phyloP scores from a whole-genome alignment of 202 grass and related monocot species.

The Saccharum hybrid region DNA sequence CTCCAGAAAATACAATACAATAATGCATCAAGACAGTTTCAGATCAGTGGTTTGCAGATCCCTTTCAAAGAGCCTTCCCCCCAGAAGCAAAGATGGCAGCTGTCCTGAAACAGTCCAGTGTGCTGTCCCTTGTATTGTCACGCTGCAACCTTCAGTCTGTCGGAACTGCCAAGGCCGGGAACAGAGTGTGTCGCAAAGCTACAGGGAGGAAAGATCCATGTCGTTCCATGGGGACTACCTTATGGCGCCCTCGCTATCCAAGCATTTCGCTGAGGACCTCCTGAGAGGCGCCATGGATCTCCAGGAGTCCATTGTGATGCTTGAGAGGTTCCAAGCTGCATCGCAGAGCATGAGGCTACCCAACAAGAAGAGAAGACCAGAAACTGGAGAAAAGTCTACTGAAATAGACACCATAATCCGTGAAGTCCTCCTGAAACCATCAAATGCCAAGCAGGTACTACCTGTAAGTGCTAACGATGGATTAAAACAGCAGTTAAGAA shows the following conservation, averaged over 20 bases:
- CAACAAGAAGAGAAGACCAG: slow-evolving; percentile 54
- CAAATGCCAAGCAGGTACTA: slow-evolving; percentile 36
- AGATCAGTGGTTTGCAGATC: slow-evolving; percentile 87
- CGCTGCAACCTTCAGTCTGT: slow-evolving; percentile 47
- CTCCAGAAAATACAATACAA: slow-evolving; percentile 45
- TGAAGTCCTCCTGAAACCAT: slow-evolving; percentile 36
- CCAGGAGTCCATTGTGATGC: slow-evolving; percentile 75
- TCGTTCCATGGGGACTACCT: slow-evolving; percentile 44
- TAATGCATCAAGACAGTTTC: slow-evolving; percentile 89
- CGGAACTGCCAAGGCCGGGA: slow-evolving; percentile 41
- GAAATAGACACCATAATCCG: slow-evolving; percentile 36
- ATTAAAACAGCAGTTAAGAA: slow-evolving; percentile 40
- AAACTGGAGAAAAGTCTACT: slow-evolving; percentile 35
- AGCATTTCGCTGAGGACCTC: slow-evolving; percentile 70
- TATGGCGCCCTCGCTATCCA: slow-evolving; percentile 56
- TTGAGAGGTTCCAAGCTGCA: slow-evolving; percentile 60
- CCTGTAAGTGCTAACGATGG: slow-evolving; percentile 20
- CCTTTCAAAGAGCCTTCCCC: slow-evolving; percentile 65
- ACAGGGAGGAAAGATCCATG: slow-evolving; percentile 55
- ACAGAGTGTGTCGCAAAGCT: slow-evolving; percentile 34
- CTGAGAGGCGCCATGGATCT: slow-evolving; percentile 77
- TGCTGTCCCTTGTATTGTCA: slow-evolving; percentile 43
- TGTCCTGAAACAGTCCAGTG: slow-evolving; percentile 44
- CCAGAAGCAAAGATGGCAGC: slow-evolving; percentile 51
- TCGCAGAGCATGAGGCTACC: slow-evolving; percentile 48